These are phyloP conservation scores for Wickerhamomyces bovis DNA, from an alignment of 805 yeast genomes.

Conservation along the genomic window DNA sequence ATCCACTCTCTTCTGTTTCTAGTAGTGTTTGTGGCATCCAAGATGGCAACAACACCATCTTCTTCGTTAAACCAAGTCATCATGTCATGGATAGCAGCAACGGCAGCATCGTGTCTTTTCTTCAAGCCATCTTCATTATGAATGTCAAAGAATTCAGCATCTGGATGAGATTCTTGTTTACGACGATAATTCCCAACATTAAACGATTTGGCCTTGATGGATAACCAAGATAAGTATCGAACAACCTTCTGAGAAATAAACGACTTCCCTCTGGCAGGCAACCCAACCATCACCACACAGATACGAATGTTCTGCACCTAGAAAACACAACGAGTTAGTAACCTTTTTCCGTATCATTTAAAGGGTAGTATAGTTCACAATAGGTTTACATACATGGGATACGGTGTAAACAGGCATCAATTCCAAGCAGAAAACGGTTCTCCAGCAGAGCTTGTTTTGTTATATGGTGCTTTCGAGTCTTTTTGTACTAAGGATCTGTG, in stretches of 20 bases:
- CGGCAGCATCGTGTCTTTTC: slow-evolving; percentile 63
- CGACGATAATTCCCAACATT: slow-evolving; percentile 87
- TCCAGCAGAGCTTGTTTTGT: too few relatives aligned
- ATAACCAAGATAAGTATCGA: slow-evolving; percentile 86
- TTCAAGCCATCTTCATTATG: slow-evolving; percentile 58
- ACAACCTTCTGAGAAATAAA: slow-evolving; percentile 92
- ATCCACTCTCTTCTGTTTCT: slow-evolving; percentile 61
- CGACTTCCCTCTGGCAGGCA: slow-evolving; percentile 91
- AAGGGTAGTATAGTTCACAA: too few relatives aligned
- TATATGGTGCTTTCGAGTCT: too few relatives aligned
- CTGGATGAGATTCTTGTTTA: slow-evolving; percentile 50
- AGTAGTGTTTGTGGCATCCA: slow-evolving; percentile 92
- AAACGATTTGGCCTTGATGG: slow-evolving; percentile 80
- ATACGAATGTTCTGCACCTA: slow-evolving; percentile 64
- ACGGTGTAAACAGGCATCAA: slow-evolving; percentile 34
- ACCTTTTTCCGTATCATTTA: not conserved
- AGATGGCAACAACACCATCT: slow-evolving; percentile 82
- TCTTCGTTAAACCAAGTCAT: slow-evolving; percentile 79
- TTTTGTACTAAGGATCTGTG: too few relatives aligned
- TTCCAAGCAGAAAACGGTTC: too few relatives aligned
- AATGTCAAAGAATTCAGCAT: slow-evolving; percentile 75
- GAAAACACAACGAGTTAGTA: not conserved
- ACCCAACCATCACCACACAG: slow-evolving; percentile 85
- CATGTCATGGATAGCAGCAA: slow-evolving; percentile 70
- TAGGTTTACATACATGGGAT: slow-evolving; percentile 29